A percentile compares a stretch with the other conserved stretches of the same genome.
Conservation (phyloP, 805 yeast species). For the Metschnikowia lachancei region DNA sequence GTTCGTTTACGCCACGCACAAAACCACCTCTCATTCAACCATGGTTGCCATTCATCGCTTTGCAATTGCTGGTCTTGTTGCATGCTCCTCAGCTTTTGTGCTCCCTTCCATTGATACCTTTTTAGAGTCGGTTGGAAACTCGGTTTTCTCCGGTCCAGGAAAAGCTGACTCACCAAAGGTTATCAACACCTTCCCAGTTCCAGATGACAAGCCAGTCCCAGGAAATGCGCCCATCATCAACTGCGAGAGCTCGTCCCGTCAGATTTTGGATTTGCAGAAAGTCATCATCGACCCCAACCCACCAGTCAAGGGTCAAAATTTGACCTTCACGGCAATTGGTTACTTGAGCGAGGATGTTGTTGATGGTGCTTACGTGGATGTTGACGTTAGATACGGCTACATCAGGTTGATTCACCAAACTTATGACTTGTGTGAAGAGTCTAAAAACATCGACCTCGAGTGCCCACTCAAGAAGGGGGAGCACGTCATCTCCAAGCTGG, state of each 20-base stretch:
- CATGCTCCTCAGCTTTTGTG: constrained; percentile 16
- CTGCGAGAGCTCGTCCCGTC: constrained; percentile 67
- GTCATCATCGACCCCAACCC: constrained; percentile 80
- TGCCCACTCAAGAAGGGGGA: constrained; percentile 80
- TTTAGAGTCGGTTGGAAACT: constrained; percentile 11
- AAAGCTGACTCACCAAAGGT: constrained; percentile 7
- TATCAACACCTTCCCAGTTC: constrained; percentile 19
- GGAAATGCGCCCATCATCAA: constrained; percentile 83
- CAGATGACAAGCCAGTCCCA: constrained; percentile 67
- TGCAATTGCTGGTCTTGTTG: constrained; percentile 13
- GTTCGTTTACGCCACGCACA: not conserved
- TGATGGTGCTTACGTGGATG: constrained; percentile 93
- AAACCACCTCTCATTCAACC: not conserved
- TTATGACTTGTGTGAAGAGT: constrained; percentile 88
- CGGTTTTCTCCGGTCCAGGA: constrained; percentile 5
- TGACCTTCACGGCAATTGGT: constrained; percentile 79
- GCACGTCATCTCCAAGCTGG: constrained; percentile 63
- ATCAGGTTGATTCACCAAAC: constrained; percentile 84
- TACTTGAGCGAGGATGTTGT: constrained; percentile 49
- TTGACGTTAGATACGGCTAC: constrained; percentile 89
- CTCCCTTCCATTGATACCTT: constrained; percentile 16
- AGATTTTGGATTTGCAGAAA: constrained; percentile 57
- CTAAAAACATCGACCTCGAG: constrained; percentile 74
- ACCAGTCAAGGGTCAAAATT: constrained; percentile 78
- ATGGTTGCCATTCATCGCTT: constrained; percentile 20